Percentiles rank a stretch among this genome's conserved stretches.
phyloP scores from a whole-genome alignment of 306 rosid species.

The Quercus dentata region DNA sequence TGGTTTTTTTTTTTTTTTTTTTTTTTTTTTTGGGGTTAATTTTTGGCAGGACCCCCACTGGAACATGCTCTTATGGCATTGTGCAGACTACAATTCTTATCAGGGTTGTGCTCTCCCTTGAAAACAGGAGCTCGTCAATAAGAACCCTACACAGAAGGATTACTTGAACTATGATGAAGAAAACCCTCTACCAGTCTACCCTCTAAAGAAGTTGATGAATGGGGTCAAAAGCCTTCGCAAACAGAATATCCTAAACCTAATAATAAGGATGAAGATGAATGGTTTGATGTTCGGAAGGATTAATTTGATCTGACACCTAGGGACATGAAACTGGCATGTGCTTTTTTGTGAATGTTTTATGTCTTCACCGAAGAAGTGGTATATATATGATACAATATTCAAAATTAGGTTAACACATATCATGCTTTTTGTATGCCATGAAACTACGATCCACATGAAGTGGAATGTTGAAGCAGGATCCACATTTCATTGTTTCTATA shows the following conservation, averaged over 20 bases:
- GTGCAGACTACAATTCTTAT: conserved; percentile 74
- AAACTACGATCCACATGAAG: neutral
- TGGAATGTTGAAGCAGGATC: neutral
- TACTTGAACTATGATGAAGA: conserved; percentile 10
- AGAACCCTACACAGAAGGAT: conserved; percentile 26
- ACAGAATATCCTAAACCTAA: conserved; percentile 39
- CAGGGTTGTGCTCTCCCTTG: conserved; percentile 75
- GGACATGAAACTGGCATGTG: neutral
- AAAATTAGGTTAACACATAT: neutral
- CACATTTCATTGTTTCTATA: neutral
- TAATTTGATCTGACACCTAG: neutral
- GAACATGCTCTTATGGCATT: conserved; percentile 80
- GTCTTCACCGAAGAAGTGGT: neutral
- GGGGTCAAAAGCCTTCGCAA: conserved; percentile 24
- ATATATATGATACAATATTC: neutral
- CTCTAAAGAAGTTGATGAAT: conserved; percentile 22
- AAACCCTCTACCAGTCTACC: neutral
- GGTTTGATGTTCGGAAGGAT: conserved; percentile 89
- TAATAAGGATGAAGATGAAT: conserved; percentile 59
- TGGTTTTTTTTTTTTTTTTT: neutral
- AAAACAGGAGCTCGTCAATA: conserved; percentile 37
- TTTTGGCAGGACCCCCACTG: conserved; percentile 64
- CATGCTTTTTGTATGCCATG: neutral
- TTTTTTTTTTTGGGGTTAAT: neutral
- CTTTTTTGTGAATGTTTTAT: neutral